Percentiles rank a stretch among this genome's conserved stretches.
Conservation (phyloP, 176 grass and related monocot genomes). For the Cenchrus americanus region DNA sequence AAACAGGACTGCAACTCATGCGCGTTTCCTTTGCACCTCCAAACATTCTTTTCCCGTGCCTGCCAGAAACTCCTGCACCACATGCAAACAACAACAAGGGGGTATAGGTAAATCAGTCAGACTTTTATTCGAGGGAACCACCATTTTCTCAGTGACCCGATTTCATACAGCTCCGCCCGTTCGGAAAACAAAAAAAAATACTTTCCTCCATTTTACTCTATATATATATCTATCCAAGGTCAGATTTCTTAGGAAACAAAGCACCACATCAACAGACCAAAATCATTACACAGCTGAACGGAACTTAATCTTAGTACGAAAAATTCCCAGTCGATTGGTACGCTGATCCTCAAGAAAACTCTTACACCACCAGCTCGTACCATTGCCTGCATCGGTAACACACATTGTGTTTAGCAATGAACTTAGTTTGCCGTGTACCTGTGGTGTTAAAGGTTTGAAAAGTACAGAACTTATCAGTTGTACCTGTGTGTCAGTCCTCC, state of each 20-base stretch:
- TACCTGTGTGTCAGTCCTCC: slow-evolving; percentile 33
- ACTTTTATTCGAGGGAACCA: not conserved
- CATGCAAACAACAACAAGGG: not conserved
- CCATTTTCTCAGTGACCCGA: not conserved
- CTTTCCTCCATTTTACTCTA: not conserved
- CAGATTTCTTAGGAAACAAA: not conserved
- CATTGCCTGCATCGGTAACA: slow-evolving; percentile 29
- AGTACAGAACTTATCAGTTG: not conserved
- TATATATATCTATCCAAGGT: too few species aligned
- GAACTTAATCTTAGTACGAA: slow-evolving; percentile 12
- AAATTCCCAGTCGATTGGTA: not conserved
- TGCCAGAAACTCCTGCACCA: slow-evolving; percentile 6
- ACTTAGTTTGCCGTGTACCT: not conserved
- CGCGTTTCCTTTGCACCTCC: slow-evolving; percentile 48
- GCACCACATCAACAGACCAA: not conserved
- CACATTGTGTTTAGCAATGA: not conserved
- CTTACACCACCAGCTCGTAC: not conserved
- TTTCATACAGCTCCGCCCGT: not conserved
- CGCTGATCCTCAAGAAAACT: not conserved
- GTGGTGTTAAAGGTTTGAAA: not conserved
- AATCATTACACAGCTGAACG: not conserved
- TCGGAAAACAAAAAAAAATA: not conserved
- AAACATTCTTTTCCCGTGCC: slow-evolving; percentile 44
- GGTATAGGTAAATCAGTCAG: not conserved
- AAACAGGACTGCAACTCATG: slow-evolving; percentile 33